Evolutionary conservation across 768 basidiomycete genomes (phyloP).

Genomic region (Suillus decipiens): DNA sequence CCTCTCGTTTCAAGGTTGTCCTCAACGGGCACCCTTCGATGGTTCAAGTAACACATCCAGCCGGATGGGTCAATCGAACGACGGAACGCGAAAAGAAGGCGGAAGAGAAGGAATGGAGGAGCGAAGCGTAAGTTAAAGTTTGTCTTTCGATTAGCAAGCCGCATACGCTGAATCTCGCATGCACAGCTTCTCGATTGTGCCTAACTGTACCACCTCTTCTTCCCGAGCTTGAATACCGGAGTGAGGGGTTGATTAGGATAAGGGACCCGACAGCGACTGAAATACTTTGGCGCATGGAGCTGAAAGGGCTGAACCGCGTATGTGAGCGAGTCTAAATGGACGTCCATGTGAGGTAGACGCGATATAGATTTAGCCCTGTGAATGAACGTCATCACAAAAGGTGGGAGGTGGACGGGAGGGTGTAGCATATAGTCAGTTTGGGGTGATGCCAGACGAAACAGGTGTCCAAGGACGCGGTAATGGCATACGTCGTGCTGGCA

Average conservation of each 20-base stretch:
- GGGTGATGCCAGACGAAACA: slow-evolving; percentile 87
- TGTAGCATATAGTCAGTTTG: slow-evolving; percentile 79
- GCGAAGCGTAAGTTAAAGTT: slow-evolving; percentile 42
- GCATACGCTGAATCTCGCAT: background rate
- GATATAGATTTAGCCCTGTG: no score
- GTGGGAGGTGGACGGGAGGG: slow-evolving; percentile 65
- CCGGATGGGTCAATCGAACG: slow-evolving; percentile 71
- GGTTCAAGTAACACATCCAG: slow-evolving; percentile 62
- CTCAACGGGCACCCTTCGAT: slow-evolving; percentile 69
- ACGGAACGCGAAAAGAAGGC: slow-evolving; percentile 44
- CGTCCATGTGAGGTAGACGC: no score
- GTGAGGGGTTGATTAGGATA: slow-evolving; percentile 43
- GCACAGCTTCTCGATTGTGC: background rate
- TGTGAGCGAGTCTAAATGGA: no score
- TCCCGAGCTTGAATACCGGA: background rate
- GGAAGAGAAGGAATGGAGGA: slow-evolving; percentile 53
- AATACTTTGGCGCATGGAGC: slow-evolving; percentile 18
- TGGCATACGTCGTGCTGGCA: slow-evolving; percentile 68
- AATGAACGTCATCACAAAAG: no score
- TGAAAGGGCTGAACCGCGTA: background rate
- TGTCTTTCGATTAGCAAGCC: background rate
- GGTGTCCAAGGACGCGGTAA: slow-evolving; percentile 68
- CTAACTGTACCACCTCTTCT: background rate
- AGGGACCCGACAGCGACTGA: slow-evolving; percentile 51
- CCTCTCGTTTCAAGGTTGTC: slow-evolving; percentile 85